These are phyloP conservation scores for Pythium sp. DNA, from an alignment of 352 stramenopile genomes.

Conservation along the genomic window DNA sequence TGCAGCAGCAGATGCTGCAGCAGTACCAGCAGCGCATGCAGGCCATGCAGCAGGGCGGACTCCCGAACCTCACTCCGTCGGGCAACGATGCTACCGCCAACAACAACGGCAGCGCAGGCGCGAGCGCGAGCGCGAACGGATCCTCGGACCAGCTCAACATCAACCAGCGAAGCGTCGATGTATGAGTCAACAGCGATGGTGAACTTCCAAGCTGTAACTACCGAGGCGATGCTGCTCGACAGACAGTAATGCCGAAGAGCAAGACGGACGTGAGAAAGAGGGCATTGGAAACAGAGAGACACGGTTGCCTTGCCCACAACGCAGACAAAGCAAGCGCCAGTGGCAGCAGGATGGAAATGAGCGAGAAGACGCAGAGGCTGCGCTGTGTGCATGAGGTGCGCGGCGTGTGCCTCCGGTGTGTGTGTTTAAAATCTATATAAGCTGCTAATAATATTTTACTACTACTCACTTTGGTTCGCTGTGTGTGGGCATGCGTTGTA, in stretches of 20 bases:
- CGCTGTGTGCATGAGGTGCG: neutral
- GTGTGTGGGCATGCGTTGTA: neutral
- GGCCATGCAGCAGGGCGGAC: constrained; percentile 43
- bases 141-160: constrained; percentile 65
- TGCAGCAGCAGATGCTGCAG: constrained; percentile 88
- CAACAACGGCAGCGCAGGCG: constrained; percentile 24
- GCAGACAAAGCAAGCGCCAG: neutral
- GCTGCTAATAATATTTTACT: constrained; percentile 24
- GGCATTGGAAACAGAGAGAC: too few species aligned
- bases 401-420: neutral
- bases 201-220: neutral
- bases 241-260: neutral
- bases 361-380: neutral
- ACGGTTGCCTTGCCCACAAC: neutral
- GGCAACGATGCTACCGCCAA: constrained; percentile 33
- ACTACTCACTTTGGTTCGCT: neutral
- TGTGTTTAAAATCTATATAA: constrained; percentile 22
- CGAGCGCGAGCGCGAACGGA: constrained; percentile 24
- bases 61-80: constrained; percentile 43
- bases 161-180: constrained; percentile 77
- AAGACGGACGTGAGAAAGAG: neutral
- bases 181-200: constrained; percentile 24
- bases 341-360: neutral
- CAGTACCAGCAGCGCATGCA: constrained; percentile 87
- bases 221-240: neutral